Conservation (phyloP, 2,329 filamentous ascomycete genomes). For the Coniochaeta prunicola region DNA sequence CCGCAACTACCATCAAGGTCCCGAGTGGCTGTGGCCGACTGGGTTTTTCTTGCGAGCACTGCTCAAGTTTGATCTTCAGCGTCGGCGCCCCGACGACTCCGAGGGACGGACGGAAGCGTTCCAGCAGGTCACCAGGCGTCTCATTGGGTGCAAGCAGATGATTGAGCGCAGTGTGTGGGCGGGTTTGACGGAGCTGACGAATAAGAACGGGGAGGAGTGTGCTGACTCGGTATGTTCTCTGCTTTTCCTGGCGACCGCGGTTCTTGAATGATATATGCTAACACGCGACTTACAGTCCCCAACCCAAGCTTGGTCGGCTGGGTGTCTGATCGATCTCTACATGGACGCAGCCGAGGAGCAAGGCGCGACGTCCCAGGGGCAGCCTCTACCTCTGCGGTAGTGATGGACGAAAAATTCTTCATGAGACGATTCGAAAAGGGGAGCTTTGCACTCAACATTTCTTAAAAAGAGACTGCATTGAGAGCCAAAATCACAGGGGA, state of each 20-base stretch:
- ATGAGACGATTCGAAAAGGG: background rate
- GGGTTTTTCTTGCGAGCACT: slow-evolving; percentile 92
- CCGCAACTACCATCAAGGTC: slow-evolving; percentile 95
- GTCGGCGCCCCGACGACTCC: slow-evolving; percentile 45
- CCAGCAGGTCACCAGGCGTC: slow-evolving; percentile 82
- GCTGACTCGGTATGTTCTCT: slow-evolving; percentile 68
- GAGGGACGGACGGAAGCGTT: slow-evolving; percentile 79
- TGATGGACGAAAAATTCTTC: background rate
- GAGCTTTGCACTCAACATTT: background rate
- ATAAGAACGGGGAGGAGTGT: slow-evolving; percentile 79
- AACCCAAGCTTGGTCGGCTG: slow-evolving; percentile 93
- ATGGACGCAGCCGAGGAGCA: slow-evolving; percentile 70
- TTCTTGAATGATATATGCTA: slow-evolving; percentile 5
- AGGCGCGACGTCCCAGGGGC: slow-evolving; percentile 8
- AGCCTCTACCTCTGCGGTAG: slow-evolving; percentile 17
- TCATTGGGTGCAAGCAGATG: slow-evolving; percentile 78
- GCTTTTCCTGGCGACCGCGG: slow-evolving; percentile 5
- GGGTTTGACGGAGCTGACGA: slow-evolving; percentile 85
- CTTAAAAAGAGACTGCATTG: background rate
- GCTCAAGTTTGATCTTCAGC: slow-evolving; percentile 78
- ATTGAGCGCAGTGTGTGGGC: slow-evolving; percentile 80
- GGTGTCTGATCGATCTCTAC: slow-evolving; percentile 91
- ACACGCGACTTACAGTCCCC: slow-evolving; percentile 54
- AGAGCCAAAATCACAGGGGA: background rate
- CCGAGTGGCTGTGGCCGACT: slow-evolving; percentile 96